These are phyloP conservation scores for Wickerhamiella dianesei DNA, from an alignment of 805 yeast species.

Conservation along the genomic window DNA sequence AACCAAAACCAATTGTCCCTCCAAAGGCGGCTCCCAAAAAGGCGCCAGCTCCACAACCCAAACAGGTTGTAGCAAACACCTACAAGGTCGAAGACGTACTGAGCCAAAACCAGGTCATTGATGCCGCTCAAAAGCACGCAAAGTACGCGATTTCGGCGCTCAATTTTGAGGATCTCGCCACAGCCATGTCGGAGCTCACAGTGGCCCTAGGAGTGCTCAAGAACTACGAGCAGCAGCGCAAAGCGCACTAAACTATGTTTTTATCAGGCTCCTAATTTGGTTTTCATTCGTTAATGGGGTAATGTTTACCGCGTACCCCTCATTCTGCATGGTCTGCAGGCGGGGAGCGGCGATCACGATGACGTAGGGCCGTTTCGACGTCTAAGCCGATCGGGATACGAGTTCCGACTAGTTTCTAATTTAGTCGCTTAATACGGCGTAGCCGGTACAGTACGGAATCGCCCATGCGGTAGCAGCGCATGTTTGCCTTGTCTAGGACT, in stretches of 20 bases:
- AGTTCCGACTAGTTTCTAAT: no score
- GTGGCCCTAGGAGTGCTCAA: constrained; percentile 33
- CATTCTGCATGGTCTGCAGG: neutral
- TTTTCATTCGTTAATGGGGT: no score
- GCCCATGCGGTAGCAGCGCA: no score
- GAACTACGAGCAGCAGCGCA: constrained; percentile 2
- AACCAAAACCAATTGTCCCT: no score
- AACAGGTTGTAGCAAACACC: neutral
- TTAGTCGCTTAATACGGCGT: no score
- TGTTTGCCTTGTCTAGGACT: no score
- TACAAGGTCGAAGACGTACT: neutral
- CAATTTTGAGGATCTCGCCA: constrained; percentile 52
- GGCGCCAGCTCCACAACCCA: constrained; percentile 2
- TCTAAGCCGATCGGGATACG: neutral
- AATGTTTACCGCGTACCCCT: neutral
- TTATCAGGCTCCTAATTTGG: no score
- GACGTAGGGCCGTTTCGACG: neutral
- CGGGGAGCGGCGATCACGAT: neutral
- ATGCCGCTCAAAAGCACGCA: constrained; percentile 46
- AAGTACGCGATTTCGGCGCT: constrained; percentile 62
- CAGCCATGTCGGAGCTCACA: constrained; percentile 45
- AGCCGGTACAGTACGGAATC: no score
- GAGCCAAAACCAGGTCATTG: constrained; percentile 21
- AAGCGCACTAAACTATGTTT: neutral
- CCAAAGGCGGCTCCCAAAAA: neutral